phyloP scores from a whole-genome alignment of 129 eudicot species.

The Helianthus annuus region DNA sequence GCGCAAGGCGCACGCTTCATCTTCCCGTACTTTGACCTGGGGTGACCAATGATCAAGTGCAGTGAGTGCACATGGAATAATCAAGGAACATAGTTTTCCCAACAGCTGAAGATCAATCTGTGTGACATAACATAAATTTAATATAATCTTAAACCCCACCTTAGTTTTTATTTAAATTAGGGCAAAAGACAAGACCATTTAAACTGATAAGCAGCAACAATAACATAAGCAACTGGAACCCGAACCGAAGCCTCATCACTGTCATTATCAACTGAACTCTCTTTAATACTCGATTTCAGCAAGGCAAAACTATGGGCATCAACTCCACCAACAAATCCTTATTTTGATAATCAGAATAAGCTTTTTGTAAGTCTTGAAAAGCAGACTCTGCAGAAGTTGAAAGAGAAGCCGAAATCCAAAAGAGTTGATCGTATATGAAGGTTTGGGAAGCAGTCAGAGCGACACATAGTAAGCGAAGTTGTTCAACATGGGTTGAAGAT shows the following conservation, averaged over 20 bases:
- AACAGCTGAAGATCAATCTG: constrained; percentile 67
- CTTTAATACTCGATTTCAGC: constrained; percentile 65
- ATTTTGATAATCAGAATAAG: constrained; percentile 31
- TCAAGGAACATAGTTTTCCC: constrained; percentile 82
- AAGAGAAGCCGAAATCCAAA: constrained; percentile 65
- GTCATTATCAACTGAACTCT: constrained; percentile 65
- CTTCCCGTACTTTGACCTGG: too few species aligned
- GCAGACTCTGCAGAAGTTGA: constrained; percentile 50
- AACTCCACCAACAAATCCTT: constrained; percentile 64
- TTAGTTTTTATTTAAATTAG: neutral
- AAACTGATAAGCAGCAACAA: constrained; percentile 86
- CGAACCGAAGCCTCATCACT: constrained; percentile 59
- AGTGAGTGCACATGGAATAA: too few species aligned
- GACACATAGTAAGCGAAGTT: constrained; percentile 71
- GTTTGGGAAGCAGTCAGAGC: constrained; percentile 58
- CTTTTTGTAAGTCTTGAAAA: constrained; percentile 37
- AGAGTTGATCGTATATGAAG: constrained; percentile 55
- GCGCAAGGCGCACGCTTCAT: too few species aligned
- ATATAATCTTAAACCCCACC: neutral
- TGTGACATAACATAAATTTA: too few species aligned
- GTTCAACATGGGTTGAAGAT: constrained; percentile 22
- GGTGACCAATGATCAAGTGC: too few species aligned
- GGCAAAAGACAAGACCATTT: constrained; percentile 45
- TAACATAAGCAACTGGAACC: constrained; percentile 69
- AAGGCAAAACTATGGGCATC: too few species aligned